Evolutionary conservation across 768 basidiomycete species (phyloP), one percentile per base, ranked within the genome.

Genomic region (Tylopilus vinaceipallidus): DNA sequence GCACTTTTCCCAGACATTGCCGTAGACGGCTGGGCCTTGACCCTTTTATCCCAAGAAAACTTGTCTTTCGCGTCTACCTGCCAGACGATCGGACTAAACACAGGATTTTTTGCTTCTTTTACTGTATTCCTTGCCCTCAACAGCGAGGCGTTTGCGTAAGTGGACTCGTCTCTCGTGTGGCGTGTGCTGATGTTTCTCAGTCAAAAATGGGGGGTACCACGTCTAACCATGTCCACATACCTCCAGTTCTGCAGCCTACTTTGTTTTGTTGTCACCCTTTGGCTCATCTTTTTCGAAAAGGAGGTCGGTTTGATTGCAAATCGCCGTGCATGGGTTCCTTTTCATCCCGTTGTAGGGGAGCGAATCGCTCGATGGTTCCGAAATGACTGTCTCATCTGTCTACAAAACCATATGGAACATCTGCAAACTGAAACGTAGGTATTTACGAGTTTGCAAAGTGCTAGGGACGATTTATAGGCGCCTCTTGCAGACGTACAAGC

Each of bases 41-140:
- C 89, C 4, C 77, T 84, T 29, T 82, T 99, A 40, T 98, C 95
- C 2, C 84, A 91, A 53, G 93, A 93, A 56, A 95, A 94, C 63
- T 71, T 98, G 32, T 92, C 95, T 16, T 99, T 95, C 62, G 97
- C 97, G 3, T 97, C 94, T 16, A 98, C 95, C 7, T 98, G 95
- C 50, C 97, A 99, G 68, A 98, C 97, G 1, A 91, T 98, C 52
- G 97, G 97, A 12, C 76, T 99, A 22, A 98, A 95, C 59, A 89
- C 91, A 1, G 97, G 97, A 6, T 98, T 86, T 69, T 95, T 98
- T 62, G 80, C 94, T 26, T 94, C 92, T 2, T 98, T 97, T 65
- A 99, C 97, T 8, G 93, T 98, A 6, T 98, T 98, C 65, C 79
- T 99, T 35, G 97, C 97, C 0, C 83, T 99, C 65, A 99, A 98